These are phyloP conservation scores for Debaryomyces castellii DNA, from an alignment of 805 yeast species.

Conservation along the genomic window DNA sequence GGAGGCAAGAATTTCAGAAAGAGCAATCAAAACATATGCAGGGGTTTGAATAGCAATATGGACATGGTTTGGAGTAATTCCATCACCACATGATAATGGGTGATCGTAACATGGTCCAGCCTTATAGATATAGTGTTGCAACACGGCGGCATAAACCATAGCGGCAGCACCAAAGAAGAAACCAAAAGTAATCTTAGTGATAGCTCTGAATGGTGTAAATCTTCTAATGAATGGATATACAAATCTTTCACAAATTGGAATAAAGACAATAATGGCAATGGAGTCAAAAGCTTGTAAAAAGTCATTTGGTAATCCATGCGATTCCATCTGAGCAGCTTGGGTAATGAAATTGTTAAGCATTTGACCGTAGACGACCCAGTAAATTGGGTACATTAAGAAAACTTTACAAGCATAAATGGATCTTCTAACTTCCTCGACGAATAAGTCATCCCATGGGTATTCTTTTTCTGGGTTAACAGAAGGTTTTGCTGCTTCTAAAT, in stretches of 20 bases:
- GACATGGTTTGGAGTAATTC: slow-evolving; percentile 49
- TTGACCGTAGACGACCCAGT: slow-evolving; percentile 72
- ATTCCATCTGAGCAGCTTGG: slow-evolving; percentile 72
- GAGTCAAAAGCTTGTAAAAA: slow-evolving; percentile 75
- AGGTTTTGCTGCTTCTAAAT: slow-evolving; percentile 59
- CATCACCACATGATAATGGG: slow-evolving; percentile 55
- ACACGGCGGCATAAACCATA: slow-evolving; percentile 74
- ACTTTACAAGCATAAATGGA: slow-evolving; percentile 72
- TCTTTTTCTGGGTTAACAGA: slow-evolving; percentile 46
- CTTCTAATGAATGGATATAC: slow-evolving; percentile 47
- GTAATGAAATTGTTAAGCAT: slow-evolving; percentile 72
- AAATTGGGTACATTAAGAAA: slow-evolving; percentile 67
- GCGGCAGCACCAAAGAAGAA: slow-evolving; percentile 63
- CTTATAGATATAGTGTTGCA: slow-evolving; percentile 66
- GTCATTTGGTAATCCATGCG: slow-evolving; percentile 80
- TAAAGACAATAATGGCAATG: slow-evolving; percentile 70
- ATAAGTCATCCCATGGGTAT: slow-evolving; percentile 62
- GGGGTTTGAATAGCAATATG: slow-evolving; percentile 74
- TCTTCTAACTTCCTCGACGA: slow-evolving; percentile 71
- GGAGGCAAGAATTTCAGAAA: slow-evolving; percentile 77
- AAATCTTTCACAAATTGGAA: slow-evolving; percentile 66
- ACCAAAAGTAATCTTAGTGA: slow-evolving; percentile 69
- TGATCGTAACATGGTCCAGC: slow-evolving; percentile 72
- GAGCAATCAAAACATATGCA: slow-evolving; percentile 69
- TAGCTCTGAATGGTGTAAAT: slow-evolving; percentile 60